Percentiles rank a stretch among this genome's conserved stretches.
These are phyloP conservation scores for Chalara sp. DNA, from an alignment of 2,329 filamentous ascomycete genomes.

Conservation along the genomic window DNA sequence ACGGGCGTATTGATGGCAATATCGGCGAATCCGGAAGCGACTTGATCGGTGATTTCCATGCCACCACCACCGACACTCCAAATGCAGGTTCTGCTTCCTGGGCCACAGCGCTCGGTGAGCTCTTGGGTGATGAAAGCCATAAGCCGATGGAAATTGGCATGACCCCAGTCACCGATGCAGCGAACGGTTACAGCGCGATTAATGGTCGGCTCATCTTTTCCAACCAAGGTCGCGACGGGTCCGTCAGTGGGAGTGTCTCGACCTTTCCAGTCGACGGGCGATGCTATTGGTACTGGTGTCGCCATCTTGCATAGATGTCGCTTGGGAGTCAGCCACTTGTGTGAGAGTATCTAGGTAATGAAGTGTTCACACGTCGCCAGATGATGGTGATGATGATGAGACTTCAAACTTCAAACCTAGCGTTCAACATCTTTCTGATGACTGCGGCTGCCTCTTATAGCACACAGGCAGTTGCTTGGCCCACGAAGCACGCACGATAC, in stretches of 20 bases:
- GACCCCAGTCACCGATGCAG: neutral
- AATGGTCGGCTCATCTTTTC: neutral
- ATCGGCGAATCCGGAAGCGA: neutral
- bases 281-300: neutral
- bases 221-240: neutral
- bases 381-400: too few relatives aligned
- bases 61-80: neutral
- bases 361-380: too few relatives aligned
- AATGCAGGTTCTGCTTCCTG: neutral
- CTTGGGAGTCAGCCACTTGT: neutral
- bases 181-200: neutral
- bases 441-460: too few relatives aligned
- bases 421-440: too few relatives aligned
- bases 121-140: neutral
- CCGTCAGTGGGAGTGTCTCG: neutral
- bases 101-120: neutral
- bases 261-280: neutral
- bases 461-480: too few relatives aligned
- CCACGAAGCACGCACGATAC: too few relatives aligned
- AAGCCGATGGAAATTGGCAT: neutral
- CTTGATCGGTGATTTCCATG: neutral
- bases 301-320: neutral
- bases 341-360: too few relatives aligned
- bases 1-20: neutral
- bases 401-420: too few relatives aligned